phyloP scores from a whole-genome alignment of 176 grass and related monocot genomes.

The Alloteropsis semialata region DNA sequence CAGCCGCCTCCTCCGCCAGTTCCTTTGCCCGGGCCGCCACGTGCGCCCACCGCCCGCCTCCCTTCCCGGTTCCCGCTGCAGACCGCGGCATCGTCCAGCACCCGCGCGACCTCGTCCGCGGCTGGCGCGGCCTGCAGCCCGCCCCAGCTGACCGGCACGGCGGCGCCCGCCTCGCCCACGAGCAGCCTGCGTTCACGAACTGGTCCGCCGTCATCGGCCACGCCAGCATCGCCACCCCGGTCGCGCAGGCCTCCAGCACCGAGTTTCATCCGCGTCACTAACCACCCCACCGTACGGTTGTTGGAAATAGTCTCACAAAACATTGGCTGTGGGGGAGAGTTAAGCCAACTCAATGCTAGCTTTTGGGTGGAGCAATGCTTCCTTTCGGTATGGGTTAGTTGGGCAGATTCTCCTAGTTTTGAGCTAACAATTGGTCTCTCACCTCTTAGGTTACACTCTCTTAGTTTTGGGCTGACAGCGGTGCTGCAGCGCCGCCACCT shows the following conservation, averaged over 20 bases:
- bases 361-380: too few relatives aligned
- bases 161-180: constrained; percentile 39
- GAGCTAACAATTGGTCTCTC: too few relatives aligned
- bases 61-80: not conserved
- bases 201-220: constrained; percentile 77
- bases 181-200: constrained; percentile 57
- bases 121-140: constrained; percentile 29
- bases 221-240: constrained; percentile 60
- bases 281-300: constrained; percentile 58
- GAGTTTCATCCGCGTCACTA: constrained; percentile 77
- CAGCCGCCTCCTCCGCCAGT: constrained; percentile 9
- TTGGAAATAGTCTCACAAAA: too few relatives aligned
- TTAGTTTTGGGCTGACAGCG: too few relatives aligned
- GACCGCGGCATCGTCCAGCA: constrained; percentile 11
- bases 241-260: constrained; percentile 35
- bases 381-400: too few relatives aligned
- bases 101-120: constrained; percentile 17
- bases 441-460: too few relatives aligned
- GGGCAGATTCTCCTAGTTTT: too few relatives aligned
- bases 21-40: constrained; percentile 19
- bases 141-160: constrained; percentile 37
- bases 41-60: too few relatives aligned
- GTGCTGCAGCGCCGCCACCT: too few relatives aligned
- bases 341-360: too few relatives aligned
- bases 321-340: too few relatives aligned